Conservation (phyloP, 352 stramenopile genomes). For the Phytophthora parvispora region DNA sequence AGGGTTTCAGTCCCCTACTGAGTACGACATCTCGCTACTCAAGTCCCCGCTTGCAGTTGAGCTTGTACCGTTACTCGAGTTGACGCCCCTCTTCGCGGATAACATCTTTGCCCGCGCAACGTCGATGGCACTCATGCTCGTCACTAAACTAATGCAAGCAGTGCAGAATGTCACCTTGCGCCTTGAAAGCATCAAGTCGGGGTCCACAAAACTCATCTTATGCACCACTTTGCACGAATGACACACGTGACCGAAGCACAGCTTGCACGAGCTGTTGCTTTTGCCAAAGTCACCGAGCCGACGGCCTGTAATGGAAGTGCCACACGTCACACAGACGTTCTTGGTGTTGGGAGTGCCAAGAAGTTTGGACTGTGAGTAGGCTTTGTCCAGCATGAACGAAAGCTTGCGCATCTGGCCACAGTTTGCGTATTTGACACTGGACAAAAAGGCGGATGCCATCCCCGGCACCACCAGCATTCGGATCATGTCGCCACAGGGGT, state of each 20-base stretch:
- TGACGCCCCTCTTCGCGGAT: not conserved
- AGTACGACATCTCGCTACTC: slow-evolving; percentile 26
- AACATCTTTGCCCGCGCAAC: not conserved
- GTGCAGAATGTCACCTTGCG: slow-evolving; percentile 44
- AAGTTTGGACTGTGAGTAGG: slow-evolving; percentile 11
- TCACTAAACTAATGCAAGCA: slow-evolving; percentile 27
- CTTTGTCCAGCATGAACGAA: slow-evolving; percentile 33
- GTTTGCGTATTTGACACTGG: slow-evolving; percentile 26
- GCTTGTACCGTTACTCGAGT: not conserved
- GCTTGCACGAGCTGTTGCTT: slow-evolving; percentile 22
- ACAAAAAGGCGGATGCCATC: slow-evolving; percentile 28
- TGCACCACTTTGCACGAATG: slow-evolving; percentile 28
- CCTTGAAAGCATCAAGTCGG: slow-evolving; percentile 34
- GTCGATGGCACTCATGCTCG: not conserved
- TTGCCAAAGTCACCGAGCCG: slow-evolving; percentile 24
- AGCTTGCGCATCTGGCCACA: slow-evolving; percentile 38
- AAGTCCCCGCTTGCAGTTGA: slow-evolving; percentile 16
- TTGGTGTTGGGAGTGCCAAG: slow-evolving; percentile 18
- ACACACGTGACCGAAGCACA: slow-evolving; percentile 41
- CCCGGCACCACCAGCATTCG: slow-evolving; percentile 27
- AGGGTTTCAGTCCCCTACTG: too few relatives aligned
- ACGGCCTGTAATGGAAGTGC: not conserved
- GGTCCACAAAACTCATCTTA: slow-evolving; percentile 46
- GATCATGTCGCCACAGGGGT: slow-evolving; percentile 30
- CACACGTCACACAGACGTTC: slow-evolving; percentile 26